Percentiles rank a stretch among this genome's conserved stretches.
Conservation (phyloP, 2,329 filamentous ascomycete species). For the Diaporthe sp. region DNA sequence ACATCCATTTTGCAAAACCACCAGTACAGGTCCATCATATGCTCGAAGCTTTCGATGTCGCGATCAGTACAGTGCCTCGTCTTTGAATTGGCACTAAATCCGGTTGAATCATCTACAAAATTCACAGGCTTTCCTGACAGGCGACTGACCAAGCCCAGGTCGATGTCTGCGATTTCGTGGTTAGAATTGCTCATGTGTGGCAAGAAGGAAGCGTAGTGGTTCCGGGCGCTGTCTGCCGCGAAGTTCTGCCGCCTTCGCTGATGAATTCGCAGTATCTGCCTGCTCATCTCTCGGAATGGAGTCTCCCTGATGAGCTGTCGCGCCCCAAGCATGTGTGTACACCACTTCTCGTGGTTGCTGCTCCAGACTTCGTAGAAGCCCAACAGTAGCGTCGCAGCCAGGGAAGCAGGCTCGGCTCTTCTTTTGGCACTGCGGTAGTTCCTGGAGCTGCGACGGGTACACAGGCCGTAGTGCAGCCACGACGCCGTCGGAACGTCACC, state of each 20-base stretch:
- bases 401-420: slow-evolving; percentile 80
- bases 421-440: slow-evolving; percentile 78
- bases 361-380: slow-evolving; percentile 96
- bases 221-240: slow-evolving; percentile 32
- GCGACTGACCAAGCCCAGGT: slow-evolving; percentile 55
- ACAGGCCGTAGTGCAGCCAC: slow-evolving; percentile 91
- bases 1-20: slow-evolving; percentile 96
- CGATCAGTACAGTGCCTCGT: slow-evolving; percentile 55
- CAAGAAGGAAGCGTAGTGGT: slow-evolving; percentile 43
- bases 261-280: slow-evolving; percentile 76
- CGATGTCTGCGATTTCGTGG: slow-evolving; percentile 54
- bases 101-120: slow-evolving; percentile 40
- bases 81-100: slow-evolving; percentile 31
- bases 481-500: slow-evolving; percentile 81
- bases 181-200: slow-evolving; percentile 42
- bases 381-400: slow-evolving; percentile 89
- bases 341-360: slow-evolving; percentile 96
- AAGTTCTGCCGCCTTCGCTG: slow-evolving; percentile 47
- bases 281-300: slow-evolving; percentile 80
- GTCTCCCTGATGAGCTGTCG: slow-evolving; percentile 86
- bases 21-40: slow-evolving; percentile 90
- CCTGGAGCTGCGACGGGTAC: slow-evolving; percentile 81
- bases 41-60: slow-evolving; percentile 85
- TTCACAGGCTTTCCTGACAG: slow-evolving; percentile 55
- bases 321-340: slow-evolving; percentile 88